These are phyloP conservation scores for Takakia lepidozioides DNA, from an alignment of 225 moss, liverwort and hornwort species.

Conservation along the genomic window DNA sequence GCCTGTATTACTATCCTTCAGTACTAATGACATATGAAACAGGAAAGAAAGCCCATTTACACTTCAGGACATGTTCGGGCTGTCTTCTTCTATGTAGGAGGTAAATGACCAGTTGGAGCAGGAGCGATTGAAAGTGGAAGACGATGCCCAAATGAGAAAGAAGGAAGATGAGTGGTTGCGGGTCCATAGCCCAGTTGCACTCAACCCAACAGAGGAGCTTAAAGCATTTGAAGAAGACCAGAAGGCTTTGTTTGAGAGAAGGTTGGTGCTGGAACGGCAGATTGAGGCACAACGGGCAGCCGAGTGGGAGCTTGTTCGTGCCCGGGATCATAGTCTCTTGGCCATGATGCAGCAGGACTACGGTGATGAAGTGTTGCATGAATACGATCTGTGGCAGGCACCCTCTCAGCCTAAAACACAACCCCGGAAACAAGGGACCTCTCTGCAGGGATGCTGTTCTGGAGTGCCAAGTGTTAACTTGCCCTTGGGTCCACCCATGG, in stretches of 20 bases:
- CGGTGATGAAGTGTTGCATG: constrained; percentile 12
- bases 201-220: constrained; percentile 4
- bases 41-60: background rate
- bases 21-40: background rate
- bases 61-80: background rate
- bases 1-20: background rate
- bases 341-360: constrained; percentile 30
- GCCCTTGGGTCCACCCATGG: no score
- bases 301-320: constrained; percentile 7
- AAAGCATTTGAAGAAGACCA: background rate
- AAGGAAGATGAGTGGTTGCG: background rate
- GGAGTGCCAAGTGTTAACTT: no score
- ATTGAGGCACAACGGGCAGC: constrained; percentile 4
- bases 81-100: constrained; percentile 13
- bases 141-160: background rate
- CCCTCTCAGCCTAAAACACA: no score
- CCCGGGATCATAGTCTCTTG: constrained; percentile 20
- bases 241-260: background rate
- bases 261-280: background rate
- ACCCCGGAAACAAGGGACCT: no score
- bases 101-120: background rate
- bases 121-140: constrained; percentile 9
- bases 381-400: constrained; percentile 36
- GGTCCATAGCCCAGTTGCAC: background rate
- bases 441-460: no score